Evolutionary conservation across 2,329 filamentous ascomycete genomes (phyloP), one percentile per base, ranked within the genome.

Genomic region (Aaosphaeria arxii): DNA sequence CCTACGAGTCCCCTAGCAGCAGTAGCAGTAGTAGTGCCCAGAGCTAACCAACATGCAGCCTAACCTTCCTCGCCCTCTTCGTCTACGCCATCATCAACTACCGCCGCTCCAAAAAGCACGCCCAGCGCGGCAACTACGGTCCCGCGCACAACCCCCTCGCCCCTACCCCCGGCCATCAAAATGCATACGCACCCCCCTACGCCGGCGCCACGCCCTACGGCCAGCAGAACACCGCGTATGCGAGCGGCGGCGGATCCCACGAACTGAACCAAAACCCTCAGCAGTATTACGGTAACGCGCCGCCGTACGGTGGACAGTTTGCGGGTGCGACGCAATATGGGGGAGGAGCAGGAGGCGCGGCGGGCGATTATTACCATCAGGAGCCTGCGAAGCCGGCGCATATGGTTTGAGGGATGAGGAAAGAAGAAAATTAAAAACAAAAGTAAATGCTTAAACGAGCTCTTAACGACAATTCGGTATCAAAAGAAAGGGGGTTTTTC

Each of bases 81-180:
- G 60, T 73, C 47, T 75, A 76, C 59, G 66, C 66, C 28, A 57
- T 60, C 39, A 56, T 73, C 49, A 54, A 49, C 30, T 65, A 69
- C 51, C 63, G 66, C 47, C 63, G 69, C 44, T 54, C 61, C 46
- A 70, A 71, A 45, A 69, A 66, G 51, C 61, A 61, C 24, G 57
- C 54, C 6, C 63, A 63, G 46, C 61, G 56, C 38, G 68, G 66
- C 45, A 45, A 62, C 30, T 72, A 71, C 49, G 58, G 54, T 9
- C 61, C 61, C 30, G 59, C 67, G 3, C 58, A 60, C 43, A 66
- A 68, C 43, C 62, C 66, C n/a, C 51, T 55, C 6, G 42, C 47
- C 7, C 51, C 56, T 7, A 53, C 54, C n/a, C 45, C 53, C 11
- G 40, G 30, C 30, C 40, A 50, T 32, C 28, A 24, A 24, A 24